These are phyloP conservation scores for Tetrahymena elliotti DNA, from an alignment of 73 alveolate genomes.

Conservation along the genomic window DNA sequence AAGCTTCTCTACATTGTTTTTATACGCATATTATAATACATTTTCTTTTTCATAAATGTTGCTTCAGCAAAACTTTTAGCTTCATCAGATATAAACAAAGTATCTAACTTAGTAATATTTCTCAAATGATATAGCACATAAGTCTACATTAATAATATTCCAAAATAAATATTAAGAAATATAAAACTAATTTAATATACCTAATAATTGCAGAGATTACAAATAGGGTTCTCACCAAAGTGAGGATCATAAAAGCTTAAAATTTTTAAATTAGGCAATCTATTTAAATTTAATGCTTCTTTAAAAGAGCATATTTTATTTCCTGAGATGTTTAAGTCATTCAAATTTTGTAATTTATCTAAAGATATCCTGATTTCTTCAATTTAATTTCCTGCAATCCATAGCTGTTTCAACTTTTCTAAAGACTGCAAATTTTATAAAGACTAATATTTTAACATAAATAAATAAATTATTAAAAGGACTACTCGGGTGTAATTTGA, in stretches of 20 bases:
- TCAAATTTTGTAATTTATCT: constrained; percentile 42
- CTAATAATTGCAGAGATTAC: constrained; percentile 69
- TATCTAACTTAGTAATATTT: constrained; percentile 41
- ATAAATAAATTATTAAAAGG: too few relatives aligned
- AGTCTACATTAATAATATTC: constrained; percentile 9
- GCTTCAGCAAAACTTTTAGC: constrained; percentile 70
- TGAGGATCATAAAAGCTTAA: constrained; percentile 68
- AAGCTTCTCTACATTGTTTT: constrained; percentile 65
- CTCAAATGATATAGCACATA: constrained; percentile 63
- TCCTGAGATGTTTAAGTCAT: constrained; percentile 49
- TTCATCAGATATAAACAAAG: constrained; percentile 58
- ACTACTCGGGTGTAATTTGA: too few relatives aligned
- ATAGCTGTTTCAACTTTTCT: constrained; percentile 33
- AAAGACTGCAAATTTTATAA: constrained; percentile 20
- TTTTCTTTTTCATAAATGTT: constrained; percentile 73
- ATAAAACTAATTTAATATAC: neutral
- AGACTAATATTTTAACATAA: neutral
- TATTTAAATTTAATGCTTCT: constrained; percentile 55
- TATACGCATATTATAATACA: constrained; percentile 80
- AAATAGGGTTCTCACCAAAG: constrained; percentile 72
- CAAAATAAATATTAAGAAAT: neutral
- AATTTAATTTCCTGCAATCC: constrained; percentile 55
- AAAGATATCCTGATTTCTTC: constrained; percentile 45
- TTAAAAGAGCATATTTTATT: constrained; percentile 59
- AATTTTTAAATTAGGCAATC: constrained; percentile 49